Percentiles rank a stretch among this genome's conserved stretches.
Conservation (phyloP, 176 grass and related monocot genomes). For the Musa itinerans region DNA sequence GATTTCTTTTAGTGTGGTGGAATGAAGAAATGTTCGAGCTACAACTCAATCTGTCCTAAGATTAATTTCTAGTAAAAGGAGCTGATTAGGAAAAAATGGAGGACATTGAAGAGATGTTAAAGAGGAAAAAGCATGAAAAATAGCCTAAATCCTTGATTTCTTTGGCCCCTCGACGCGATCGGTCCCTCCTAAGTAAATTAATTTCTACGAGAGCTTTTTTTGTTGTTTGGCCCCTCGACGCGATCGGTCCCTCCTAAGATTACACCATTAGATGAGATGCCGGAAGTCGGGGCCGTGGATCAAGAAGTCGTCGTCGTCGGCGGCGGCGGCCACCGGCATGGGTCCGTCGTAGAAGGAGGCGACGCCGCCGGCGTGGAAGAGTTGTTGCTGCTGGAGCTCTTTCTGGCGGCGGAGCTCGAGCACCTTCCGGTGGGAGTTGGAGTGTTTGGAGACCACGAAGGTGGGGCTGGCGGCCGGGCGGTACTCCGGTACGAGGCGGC, state of each 20-base stretch:
- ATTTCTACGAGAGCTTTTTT: no score
- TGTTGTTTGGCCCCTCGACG: not conserved
- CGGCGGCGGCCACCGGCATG: not conserved
- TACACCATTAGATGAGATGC: conserved; percentile 35
- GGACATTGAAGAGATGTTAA: no score
- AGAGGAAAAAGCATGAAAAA: no score
- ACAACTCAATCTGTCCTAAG: no score
- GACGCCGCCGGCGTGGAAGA: not conserved
- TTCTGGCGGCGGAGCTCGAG: conserved; percentile 83
- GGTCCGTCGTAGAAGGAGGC: conserved; percentile 28
- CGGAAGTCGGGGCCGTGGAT: conserved; percentile 36
- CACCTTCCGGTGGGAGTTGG: conserved; percentile 98
- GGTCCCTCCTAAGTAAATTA: not conserved
- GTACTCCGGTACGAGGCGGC: conserved; percentile 90
- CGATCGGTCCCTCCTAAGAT: not conserved
- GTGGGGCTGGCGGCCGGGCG: conserved; percentile 81
- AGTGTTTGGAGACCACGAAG: conserved; percentile 66
- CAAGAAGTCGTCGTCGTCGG: conserved; percentile 42
- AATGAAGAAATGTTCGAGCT: no score
- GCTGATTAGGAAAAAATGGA: no score
- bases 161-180: not conserved
- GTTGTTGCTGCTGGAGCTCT: conserved; percentile 27
- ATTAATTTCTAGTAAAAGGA: no score
- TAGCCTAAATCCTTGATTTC: no score
- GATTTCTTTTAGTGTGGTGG: no score